phyloP scores from a whole-genome alignment of 495 filamentous ascomycete species.

The Astrothelium macrocarpum region DNA sequence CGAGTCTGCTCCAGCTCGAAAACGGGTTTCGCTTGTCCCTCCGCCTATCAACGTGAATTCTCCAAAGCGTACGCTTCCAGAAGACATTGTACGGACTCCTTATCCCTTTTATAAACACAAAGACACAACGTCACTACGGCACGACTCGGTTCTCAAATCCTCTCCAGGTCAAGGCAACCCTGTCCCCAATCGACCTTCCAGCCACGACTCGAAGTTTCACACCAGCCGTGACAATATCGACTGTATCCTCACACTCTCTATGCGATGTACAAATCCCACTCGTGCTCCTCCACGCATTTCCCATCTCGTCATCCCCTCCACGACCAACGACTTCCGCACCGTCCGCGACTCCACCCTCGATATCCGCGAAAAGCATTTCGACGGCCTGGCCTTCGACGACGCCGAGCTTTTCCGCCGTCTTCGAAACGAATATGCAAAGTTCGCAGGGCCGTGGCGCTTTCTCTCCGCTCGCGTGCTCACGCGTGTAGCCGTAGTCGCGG shows the following conservation, averaged over 20 bases:
- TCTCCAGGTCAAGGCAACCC: background rate
- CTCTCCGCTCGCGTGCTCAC: slow-evolving; percentile 17
- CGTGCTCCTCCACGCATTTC: slow-evolving; percentile 8
- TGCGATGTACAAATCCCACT: slow-evolving; percentile 15
- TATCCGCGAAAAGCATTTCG: slow-evolving; percentile 13
- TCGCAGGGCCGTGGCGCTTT: slow-evolving; percentile 17
- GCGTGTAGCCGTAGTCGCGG: slow-evolving; percentile 13
- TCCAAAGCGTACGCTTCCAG: slow-evolving; percentile 13
- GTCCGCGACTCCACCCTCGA: slow-evolving; percentile 5
- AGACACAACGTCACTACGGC: slow-evolving; percentile 5
- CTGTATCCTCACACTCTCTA: slow-evolving; percentile 19
- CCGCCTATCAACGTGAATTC: slow-evolving; percentile 21
- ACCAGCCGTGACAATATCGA: slow-evolving; percentile 2
- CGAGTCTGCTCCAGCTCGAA: background rate
- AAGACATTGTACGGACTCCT: slow-evolving; percentile 24
- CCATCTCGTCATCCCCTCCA: slow-evolving; percentile 17
- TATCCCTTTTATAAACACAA: slow-evolving; percentile 19
- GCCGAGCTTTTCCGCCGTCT: slow-evolving; percentile 20
- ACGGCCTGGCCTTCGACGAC: slow-evolving; percentile 21
- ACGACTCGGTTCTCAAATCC: slow-evolving; percentile 1
- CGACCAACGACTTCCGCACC: slow-evolving; percentile 14
- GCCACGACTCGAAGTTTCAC: background rate
- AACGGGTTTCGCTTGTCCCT: slow-evolving; percentile 14
- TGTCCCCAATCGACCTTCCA: background rate
- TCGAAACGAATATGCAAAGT: slow-evolving; percentile 13